A percentile compares a stretch with the other conserved stretches of the same genome.
phyloP scores from a whole-genome alignment of 2,329 filamentous ascomycete genomes.

The Cordyceps cicadae region DNA sequence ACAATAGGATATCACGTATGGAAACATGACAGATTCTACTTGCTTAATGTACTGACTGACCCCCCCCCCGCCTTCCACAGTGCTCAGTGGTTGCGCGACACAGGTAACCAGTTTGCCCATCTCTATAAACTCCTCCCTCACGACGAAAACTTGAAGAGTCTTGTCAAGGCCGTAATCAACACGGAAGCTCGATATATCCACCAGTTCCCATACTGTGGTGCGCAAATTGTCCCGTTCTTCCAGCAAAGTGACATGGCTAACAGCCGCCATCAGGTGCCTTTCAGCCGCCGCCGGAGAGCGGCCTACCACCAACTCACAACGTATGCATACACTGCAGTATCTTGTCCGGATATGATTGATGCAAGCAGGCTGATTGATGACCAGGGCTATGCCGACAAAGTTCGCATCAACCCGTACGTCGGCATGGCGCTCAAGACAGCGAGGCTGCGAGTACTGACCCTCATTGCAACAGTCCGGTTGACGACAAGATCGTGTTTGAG shows the following conservation, averaged over 20 bases:
- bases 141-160: constrained; percentile 52
- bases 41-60: neutral
- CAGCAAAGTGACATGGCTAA: neutral
- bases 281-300: constrained; percentile 72
- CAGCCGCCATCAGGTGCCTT: constrained; percentile 55
- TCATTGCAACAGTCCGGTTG: constrained; percentile 15
- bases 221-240: neutral
- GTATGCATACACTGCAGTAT: constrained; percentile 6
- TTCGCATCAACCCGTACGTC: constrained; percentile 20
- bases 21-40: neutral
- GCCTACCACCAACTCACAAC: constrained; percentile 25
- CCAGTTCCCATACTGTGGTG: constrained; percentile 62
- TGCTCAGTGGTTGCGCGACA: constrained; percentile 69
- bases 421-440: neutral
- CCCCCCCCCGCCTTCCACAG: constrained; percentile 8
- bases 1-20: constrained; percentile 20
- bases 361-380: neutral
- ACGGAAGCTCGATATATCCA: constrained; percentile 61
- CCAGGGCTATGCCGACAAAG: constrained; percentile 17
- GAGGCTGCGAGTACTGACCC: neutral
- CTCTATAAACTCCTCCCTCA: constrained; percentile 53
- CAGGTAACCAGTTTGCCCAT: constrained; percentile 64
- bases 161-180: constrained; percentile 66
- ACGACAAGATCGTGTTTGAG: constrained; percentile 21
- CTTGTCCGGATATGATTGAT: neutral